phyloP scores from a whole-genome alignment of 257 asterid genomes.

The Vinca minor region DNA sequence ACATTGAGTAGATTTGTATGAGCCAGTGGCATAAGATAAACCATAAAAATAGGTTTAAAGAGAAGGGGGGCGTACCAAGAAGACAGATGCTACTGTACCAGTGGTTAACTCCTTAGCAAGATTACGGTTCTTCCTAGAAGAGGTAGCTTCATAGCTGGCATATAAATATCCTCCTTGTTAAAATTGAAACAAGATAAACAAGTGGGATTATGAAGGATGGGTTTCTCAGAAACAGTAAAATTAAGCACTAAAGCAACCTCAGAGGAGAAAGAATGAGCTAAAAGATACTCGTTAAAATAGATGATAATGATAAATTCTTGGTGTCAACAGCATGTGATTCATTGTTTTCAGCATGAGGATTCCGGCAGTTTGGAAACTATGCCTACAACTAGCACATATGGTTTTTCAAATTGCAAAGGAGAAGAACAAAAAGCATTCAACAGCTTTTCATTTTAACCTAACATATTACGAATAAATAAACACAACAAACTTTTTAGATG shows the following conservation, averaged over 20 bases:
- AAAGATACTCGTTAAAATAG: neutral
- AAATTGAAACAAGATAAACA: neutral
- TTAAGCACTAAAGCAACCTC: neutral
- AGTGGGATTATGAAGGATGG: neutral
- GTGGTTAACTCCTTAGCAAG: conserved; percentile 83
- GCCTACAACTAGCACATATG: neutral
- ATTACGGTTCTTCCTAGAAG: conserved; percentile 75
- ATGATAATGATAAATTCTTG: neutral
- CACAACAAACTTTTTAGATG: neutral
- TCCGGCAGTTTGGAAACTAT: neutral
- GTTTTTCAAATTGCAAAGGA: neutral
- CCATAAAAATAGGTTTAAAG: neutral
- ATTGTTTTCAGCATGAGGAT: neutral
- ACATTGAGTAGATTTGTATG: conserved; percentile 5
- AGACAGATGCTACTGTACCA: conserved; percentile 80
- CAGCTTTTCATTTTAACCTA: neutral
- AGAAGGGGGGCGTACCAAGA: conserved; percentile 47
- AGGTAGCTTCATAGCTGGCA: conserved; percentile 94
- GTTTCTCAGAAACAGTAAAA: neutral
- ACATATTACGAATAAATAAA: neutral
- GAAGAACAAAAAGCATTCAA: neutral
- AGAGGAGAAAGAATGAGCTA: neutral
- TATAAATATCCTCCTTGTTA: neutral
- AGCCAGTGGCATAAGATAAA: conserved; percentile 6
- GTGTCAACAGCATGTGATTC: neutral